These are phyloP conservation scores for Lyophyllum atratum DNA, from an alignment of 768 basidiomycete species.

Conservation along the genomic window DNA sequence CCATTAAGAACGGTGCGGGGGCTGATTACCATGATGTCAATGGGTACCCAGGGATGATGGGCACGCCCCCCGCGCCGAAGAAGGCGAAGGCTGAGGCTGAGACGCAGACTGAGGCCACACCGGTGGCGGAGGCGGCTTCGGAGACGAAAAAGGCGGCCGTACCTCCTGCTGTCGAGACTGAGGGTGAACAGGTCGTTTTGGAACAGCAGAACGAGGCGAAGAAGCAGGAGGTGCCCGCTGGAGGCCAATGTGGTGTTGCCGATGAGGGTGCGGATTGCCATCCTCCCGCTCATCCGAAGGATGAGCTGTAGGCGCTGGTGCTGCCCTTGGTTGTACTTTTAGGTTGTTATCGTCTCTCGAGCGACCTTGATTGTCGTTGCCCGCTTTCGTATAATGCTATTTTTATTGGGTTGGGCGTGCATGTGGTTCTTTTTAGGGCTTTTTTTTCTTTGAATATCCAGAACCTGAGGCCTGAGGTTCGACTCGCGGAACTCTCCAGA, in stretches of 20 bases:
- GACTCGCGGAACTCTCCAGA: too few relatives aligned
- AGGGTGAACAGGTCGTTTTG: background rate
- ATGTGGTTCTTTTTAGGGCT: too few relatives aligned
- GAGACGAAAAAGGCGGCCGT: constrained; percentile 2
- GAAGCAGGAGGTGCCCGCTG: background rate
- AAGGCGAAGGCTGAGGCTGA: constrained; percentile 12
- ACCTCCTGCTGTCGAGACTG: background rate
- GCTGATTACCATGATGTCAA: constrained; percentile 44
- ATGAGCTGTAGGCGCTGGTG: constrained; percentile 19
- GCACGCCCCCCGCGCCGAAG: constrained; percentile 30
- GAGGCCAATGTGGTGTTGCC: too few relatives aligned
- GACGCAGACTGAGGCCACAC: background rate
- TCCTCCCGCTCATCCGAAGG: constrained; percentile 8
- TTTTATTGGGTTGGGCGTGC: background rate
- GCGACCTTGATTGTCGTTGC: background rate
- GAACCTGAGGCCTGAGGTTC: too few relatives aligned
- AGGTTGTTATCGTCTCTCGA: background rate
- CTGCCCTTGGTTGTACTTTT: constrained; percentile 1
- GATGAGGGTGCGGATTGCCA: background rate
- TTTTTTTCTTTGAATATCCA: too few relatives aligned
- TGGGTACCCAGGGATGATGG: constrained; percentile 47
- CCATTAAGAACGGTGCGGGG: constrained; percentile 41
- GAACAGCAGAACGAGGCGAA: constrained; percentile 17
- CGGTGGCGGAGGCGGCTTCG: background rate
- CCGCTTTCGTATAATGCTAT: background rate